Evolutionary conservation across 257 asterid species (phyloP).

Genomic region (Nicotiana benthamiana): DNA sequence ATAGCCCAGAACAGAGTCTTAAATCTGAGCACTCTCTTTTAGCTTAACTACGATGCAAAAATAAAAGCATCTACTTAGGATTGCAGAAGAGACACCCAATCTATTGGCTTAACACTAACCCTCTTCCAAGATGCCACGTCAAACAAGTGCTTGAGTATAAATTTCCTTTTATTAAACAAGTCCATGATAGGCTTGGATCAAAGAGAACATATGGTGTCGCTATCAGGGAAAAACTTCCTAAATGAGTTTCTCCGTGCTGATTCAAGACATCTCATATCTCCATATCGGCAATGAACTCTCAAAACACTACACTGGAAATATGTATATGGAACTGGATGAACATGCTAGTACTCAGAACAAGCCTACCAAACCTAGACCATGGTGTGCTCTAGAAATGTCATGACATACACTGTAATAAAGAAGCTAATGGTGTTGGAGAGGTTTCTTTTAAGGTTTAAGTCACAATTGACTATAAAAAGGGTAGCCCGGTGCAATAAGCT

Average conservation of each 20-base stretch:
- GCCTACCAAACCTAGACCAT: background rate
- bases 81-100: background rate
- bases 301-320: background rate
- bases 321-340: background rate
- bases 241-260: background rate
- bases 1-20: background rate
- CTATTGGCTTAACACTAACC: background rate
- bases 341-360: background rate
- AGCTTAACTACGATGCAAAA: background rate
- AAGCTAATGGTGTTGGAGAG: background rate
- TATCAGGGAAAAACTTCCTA: background rate
- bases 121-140: background rate
- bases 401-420: background rate
- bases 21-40: background rate
- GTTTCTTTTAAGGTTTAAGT: background rate
- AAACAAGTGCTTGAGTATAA: no score
- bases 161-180: constrained; percentile 4
- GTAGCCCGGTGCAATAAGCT: no score
- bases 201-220: background rate
- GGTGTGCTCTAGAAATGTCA: background rate
- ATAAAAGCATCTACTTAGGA: background rate
- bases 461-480: background rate
- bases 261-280: background rate
- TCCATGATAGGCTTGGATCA: background rate
- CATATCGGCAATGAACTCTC: background rate